A percentile compares a stretch with the other conserved stretches of the same genome.
Evolutionary conservation across 2,329 filamentous ascomycete genomes (phyloP).

Genomic region (Colletotrichum tropicicola): DNA sequence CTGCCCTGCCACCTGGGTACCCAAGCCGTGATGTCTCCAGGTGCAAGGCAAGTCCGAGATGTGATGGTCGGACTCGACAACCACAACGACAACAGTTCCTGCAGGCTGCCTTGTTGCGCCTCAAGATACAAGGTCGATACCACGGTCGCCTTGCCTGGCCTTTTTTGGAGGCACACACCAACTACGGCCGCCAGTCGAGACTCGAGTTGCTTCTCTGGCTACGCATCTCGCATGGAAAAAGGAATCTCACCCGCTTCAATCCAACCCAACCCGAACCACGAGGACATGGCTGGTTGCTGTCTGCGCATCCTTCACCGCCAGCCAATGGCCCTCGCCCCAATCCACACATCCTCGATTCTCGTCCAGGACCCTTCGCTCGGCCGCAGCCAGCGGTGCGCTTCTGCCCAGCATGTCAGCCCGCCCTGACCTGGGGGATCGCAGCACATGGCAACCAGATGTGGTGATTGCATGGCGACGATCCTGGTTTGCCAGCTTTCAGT

Average conservation of each 20-base stretch:
- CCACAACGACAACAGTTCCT: background rate
- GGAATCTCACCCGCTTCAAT: conserved; percentile 23
- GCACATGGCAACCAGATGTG: conserved; percentile 17
- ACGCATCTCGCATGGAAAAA: conserved; percentile 6
- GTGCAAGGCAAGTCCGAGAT: background rate
- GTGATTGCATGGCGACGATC: conserved; percentile 20
- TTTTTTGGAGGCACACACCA: background rate
- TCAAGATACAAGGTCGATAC: too few relatives aligned
- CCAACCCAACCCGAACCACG: conserved; percentile 11
- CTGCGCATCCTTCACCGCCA: background rate
- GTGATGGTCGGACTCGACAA: background rate
- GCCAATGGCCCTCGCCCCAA: background rate
- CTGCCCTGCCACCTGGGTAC: background rate
- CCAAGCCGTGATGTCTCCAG: background rate
- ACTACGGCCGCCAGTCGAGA: background rate
- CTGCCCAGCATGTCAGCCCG: background rate
- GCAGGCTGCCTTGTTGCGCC: background rate
- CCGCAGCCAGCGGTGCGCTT: background rate
- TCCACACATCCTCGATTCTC: background rate
- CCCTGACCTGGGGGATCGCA: background rate
- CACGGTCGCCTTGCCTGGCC: background rate
- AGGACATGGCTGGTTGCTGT: background rate
- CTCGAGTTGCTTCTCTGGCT: background rate
- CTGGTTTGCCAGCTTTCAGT: conserved; percentile 15
- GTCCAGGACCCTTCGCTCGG: background rate